Conservation (phyloP, 345 rosid species). For the Litchi chinensis region DNA sequence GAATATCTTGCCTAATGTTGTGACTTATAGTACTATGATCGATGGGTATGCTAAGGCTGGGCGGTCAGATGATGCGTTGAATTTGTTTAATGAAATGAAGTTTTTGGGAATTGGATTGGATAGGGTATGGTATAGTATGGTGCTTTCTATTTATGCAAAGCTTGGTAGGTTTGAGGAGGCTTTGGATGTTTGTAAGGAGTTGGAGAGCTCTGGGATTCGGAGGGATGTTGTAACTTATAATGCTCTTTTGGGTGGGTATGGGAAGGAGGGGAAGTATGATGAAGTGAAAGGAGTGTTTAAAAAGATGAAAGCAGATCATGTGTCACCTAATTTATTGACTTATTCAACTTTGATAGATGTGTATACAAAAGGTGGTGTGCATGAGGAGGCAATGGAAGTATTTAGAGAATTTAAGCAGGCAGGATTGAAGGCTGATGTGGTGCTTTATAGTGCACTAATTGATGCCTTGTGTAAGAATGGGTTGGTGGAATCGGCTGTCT, state of each 20-base stretch:
- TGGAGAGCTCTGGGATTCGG: conserved; percentile 71
- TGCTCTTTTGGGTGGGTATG: conserved; percentile 84
- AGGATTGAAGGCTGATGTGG: conserved; percentile 89
- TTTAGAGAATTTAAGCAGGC: conserved; percentile 67
- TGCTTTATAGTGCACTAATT: conserved; percentile 85
- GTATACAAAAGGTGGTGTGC: conserved; percentile 82
- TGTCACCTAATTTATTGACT: conserved; percentile 75
- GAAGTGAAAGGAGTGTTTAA: conserved; percentile 60
- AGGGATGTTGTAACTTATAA: conserved; percentile 89
- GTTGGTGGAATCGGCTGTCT: conserved; percentile 78
- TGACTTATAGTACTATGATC: conserved; percentile 85
- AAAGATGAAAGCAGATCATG: conserved; percentile 66
- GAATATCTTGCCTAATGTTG: conserved; percentile 80
- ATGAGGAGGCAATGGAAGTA: conserved; percentile 78
- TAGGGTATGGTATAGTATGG: conserved; percentile 74
- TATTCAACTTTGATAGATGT: conserved; percentile 85
- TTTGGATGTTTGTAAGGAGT: conserved; percentile 72
- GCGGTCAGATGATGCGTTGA: conserved; percentile 69
- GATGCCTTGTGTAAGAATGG: conserved; percentile 93
- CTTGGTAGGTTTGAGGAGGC: conserved; percentile 83
- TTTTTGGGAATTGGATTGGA: conserved; percentile 69
- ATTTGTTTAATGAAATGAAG: conserved; percentile 76
- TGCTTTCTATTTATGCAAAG: conserved; percentile 76
- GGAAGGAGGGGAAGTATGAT: conserved; percentile 68
- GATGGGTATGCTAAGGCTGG: conserved; percentile 86